Conservation (phyloP, 2,329 filamentous ascomycete genomes). For the Botrytis deweyae region DNA sequence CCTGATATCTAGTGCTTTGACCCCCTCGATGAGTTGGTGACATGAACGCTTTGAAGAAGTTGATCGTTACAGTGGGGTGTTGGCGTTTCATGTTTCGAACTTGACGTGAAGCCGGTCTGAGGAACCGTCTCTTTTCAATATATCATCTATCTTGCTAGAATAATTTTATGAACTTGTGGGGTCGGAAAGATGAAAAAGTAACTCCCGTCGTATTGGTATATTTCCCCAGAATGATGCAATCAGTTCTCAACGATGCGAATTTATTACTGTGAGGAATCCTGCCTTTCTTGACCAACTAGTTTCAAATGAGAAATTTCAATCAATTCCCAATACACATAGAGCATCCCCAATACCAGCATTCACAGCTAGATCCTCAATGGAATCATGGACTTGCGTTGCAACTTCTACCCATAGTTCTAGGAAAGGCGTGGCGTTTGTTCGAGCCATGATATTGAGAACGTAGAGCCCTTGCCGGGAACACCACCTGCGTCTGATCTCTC, state of each 20-base stretch:
- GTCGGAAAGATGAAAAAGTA: neutral
- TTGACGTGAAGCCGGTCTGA: neutral
- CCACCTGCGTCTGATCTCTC: slow-evolving; percentile 9
- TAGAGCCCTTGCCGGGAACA: neutral
- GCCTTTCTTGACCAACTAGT: neutral
- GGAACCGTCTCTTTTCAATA: neutral
- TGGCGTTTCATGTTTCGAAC: slow-evolving; percentile 7
- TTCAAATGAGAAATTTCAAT: neutral
- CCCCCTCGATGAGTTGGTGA: neutral
- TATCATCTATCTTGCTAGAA: neutral
- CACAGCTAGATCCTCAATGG: neutral
- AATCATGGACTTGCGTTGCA: neutral
- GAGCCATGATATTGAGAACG: neutral
- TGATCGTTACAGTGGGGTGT: neutral
- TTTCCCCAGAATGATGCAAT: neutral
- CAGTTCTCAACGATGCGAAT: too few relatives aligned
- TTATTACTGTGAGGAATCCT: neutral
- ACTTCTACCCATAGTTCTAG: neutral
- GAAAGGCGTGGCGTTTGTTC: neutral
- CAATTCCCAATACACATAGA: neutral
- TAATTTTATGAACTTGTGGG: neutral
- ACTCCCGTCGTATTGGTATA: neutral
- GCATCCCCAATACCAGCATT: neutral
- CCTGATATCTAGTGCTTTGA: neutral
- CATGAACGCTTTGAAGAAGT: neutral